Evolutionary conservation across 768 basidiomycete species (phyloP).

Genomic region (Pleurotus platypus): DNA sequence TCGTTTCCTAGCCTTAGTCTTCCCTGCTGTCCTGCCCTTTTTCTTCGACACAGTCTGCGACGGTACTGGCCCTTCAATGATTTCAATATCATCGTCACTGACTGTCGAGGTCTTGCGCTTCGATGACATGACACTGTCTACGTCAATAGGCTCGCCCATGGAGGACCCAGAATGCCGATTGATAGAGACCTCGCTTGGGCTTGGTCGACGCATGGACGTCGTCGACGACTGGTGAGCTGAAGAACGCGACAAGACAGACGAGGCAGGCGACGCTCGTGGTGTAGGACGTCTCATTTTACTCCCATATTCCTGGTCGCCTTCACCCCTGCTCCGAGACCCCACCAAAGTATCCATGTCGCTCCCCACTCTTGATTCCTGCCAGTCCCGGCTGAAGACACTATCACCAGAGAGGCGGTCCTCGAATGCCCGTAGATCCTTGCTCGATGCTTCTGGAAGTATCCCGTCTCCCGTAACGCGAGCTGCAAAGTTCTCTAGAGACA

Average conservation of each 20-base stretch:
- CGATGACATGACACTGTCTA: slow-evolving; percentile 29
- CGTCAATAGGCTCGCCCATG: slow-evolving; percentile 38
- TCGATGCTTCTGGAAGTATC: slow-evolving; percentile 30
- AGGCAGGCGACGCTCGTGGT: slow-evolving; percentile 37
- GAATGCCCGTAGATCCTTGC: slow-evolving; percentile 47
- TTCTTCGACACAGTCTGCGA: slow-evolving; percentile 26
- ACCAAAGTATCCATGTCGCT: slow-evolving; percentile 26
- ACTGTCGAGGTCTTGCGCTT: slow-evolving; percentile 49
- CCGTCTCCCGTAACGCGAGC: slow-evolving; percentile 64
- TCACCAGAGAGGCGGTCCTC: slow-evolving; percentile 64
- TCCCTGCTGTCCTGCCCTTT: slow-evolving; percentile 31
- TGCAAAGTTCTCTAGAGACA: slow-evolving; percentile 70
- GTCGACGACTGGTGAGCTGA: slow-evolving; percentile 38
- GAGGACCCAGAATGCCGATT: slow-evolving; percentile 42
- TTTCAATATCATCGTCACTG: slow-evolving; percentile 56
- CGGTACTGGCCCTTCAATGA: slow-evolving; percentile 42
- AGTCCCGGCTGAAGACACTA: slow-evolving; percentile 68
- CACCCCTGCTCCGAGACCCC: neutral
- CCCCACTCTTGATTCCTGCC: slow-evolving; percentile 66
- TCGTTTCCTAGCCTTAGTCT: slow-evolving; percentile 40
- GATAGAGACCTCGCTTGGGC: slow-evolving; percentile 40
- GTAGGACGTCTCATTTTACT: slow-evolving; percentile 20
- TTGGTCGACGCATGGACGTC: slow-evolving; percentile 45
- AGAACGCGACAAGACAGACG: slow-evolving; percentile 38
- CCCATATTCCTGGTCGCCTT: slow-evolving; percentile 18